Base-by-base conservation (phyloP, 306 rosid species). In the Malus orientalis region DNA sequence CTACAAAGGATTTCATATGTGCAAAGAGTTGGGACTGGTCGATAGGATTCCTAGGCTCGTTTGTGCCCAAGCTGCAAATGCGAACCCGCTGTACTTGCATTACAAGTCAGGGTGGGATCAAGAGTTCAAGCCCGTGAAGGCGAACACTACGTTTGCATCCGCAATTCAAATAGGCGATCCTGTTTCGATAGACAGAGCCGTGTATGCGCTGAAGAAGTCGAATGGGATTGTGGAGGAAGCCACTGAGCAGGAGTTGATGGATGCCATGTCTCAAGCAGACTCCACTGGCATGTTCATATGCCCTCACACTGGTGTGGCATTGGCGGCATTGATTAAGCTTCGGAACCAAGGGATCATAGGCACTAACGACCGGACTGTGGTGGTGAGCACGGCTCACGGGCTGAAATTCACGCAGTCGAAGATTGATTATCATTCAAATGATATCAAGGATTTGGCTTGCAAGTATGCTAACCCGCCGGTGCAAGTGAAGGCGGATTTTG, bases 251-350 rank as follows among this genome's bases (percentile, higher is more conserved):
- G 97, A 90, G 59, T 75, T 93, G 82, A 93, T 93, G 97, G 96
- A 93, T 67, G 93, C 96, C 27, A 86, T 74, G 89, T 91, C 93
- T 57, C 93, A 90, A 62, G 97, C 96, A 0, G 97, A 93, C 72
- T 85, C 90, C 4, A 90, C 97, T 1, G 97, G 97, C 54, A 93
- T 93, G 97, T 93, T 93, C 60, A 89, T 89, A 6, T 93, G 97
- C 30, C 97, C 97, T 1, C 97, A 93, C 76, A 93, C 96, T n/a
- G 97, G 97, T 13, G 97, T 93, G 80, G 97, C 97, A 47, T 81
- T 90, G 85, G n/a, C 87, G 9, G 97, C 97, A 1, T 85, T 93
- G 85, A 49, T 87, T 61, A 93, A 93, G 69, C 89, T 90, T 42
- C 84, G 93, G 85, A 90, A 87, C 30, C 78, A 82, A 36, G 96